These are phyloP conservation scores for Flaveria ramosissima DNA, from an alignment of 129 eudicot genomes.

Conservation along the genomic window DNA sequence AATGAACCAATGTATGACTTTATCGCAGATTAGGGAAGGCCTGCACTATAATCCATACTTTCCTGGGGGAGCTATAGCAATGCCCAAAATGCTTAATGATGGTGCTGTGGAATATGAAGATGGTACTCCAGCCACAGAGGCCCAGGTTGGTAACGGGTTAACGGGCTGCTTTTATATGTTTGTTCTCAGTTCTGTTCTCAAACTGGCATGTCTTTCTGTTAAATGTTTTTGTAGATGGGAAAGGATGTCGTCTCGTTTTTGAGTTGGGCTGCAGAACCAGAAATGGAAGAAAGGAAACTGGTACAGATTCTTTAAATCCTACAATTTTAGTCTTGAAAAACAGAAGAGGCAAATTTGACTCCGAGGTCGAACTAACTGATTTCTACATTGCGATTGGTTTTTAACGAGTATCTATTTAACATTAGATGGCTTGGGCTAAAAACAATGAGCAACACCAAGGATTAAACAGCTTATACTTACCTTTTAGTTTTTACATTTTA, in stretches of 20 bases:
- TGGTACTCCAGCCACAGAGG: constrained; percentile 97
- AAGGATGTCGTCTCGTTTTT: constrained; percentile 84
- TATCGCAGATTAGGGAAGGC: constrained; percentile 82
- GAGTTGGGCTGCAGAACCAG: constrained; percentile 99
- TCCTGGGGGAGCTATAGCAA: constrained; percentile 99
- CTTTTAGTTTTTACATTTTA: background rate
- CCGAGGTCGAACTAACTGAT: constrained; percentile 13
- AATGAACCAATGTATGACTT: constrained; percentile 11
- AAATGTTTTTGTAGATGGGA: constrained; percentile 67
- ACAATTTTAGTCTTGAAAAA: constrained; percentile 1
- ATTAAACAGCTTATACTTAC: background rate
- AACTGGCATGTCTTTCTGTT: background rate
- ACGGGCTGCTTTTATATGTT: background rate
- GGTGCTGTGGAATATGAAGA: constrained; percentile 99
- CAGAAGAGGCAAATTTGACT: background rate
- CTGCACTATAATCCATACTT: constrained; percentile 94
- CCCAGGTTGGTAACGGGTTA: constrained; percentile 60
- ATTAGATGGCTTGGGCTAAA: background rate
- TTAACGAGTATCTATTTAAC: background rate
- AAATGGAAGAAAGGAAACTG: constrained; percentile 98
- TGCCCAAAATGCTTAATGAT: constrained; percentile 97
- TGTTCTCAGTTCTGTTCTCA: background rate
- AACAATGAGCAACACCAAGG: background rate
- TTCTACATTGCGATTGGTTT: background rate
- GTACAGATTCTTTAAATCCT: constrained; percentile 38